Percentiles rank a stretch among this genome's conserved stretches.
These are phyloP conservation scores for Stephania japonica DNA, from an alignment of 164 flowering plant species.

Conservation along the genomic window DNA sequence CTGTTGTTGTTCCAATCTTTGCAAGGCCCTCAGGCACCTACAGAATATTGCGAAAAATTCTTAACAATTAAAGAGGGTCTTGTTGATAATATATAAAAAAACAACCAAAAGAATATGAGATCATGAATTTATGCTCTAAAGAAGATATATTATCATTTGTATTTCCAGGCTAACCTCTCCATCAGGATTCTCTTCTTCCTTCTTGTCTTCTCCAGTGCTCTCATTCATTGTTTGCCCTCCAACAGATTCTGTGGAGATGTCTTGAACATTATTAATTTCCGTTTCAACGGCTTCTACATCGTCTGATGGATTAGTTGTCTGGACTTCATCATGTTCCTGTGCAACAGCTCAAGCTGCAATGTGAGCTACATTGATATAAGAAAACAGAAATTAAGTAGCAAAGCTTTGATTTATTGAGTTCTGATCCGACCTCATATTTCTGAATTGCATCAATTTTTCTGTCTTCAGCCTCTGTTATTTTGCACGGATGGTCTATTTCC, in stretches of 20 bases:
- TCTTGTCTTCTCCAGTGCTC: slow-evolving; percentile 8
- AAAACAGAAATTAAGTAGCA: background rate
- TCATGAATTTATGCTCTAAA: background rate
- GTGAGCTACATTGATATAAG: background rate
- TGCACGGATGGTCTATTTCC: background rate
- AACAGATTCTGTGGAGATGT: background rate
- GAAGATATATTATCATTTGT: background rate
- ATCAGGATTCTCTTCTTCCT: background rate
- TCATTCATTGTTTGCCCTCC: slow-evolving; percentile 6
- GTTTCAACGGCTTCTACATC: background rate
- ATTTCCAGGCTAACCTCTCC: slow-evolving; percentile 6
- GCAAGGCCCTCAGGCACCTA: slow-evolving; percentile 6
- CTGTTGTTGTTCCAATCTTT: background rate
- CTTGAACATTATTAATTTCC: background rate
- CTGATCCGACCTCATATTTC: slow-evolving; percentile 10
- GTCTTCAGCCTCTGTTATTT: background rate
- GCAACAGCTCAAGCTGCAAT: background rate
- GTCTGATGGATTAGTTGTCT: background rate
- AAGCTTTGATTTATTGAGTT: background rate
- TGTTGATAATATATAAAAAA: background rate
- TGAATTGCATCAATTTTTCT: background rate
- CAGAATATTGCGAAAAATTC: background rate
- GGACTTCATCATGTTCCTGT: slow-evolving; percentile 5
- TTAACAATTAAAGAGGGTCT: background rate
- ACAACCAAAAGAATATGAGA: background rate